These are phyloP conservation scores for Inonotus obliquus DNA, from an alignment of 1,284 basidiomycete species.

Conservation along the genomic window DNA sequence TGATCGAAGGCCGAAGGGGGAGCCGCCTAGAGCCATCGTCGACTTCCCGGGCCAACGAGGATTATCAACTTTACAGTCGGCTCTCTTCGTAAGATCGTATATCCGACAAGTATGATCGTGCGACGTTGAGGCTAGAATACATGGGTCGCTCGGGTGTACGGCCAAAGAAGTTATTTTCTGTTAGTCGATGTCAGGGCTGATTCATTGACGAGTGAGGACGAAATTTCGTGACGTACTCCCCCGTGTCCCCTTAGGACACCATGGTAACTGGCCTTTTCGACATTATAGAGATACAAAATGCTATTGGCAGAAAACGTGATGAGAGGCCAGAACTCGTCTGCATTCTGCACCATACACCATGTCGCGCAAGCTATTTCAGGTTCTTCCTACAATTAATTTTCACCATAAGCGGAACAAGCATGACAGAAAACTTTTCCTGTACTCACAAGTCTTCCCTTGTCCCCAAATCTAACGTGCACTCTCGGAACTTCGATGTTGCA, in stretches of 20 bases:
- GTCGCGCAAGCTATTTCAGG: constrained; percentile 6
- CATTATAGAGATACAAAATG: constrained; percentile 17
- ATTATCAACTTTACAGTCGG: constrained; percentile 1
- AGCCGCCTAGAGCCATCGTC: constrained; percentile 40
- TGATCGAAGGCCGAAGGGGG: constrained; percentile 63
- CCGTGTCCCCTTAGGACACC: constrained; percentile 17
- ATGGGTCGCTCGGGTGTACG: constrained; percentile 13
- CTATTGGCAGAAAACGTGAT: constrained; percentile 10
- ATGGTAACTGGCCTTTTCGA: constrained; percentile 16
- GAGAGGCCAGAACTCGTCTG: constrained; percentile 13
- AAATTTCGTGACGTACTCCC: constrained; percentile 7
- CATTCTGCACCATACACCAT: constrained; percentile 16
- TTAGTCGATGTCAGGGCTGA: not conserved
- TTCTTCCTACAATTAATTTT: constrained; percentile 1
- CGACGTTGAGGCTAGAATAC: constrained; percentile 13
- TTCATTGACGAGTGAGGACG: not conserved
- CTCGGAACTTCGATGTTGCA: constrained; percentile 14
- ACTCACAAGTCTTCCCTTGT: not conserved
- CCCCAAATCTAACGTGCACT: not conserved
- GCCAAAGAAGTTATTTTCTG: constrained; percentile 16
- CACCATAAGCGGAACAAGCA: not conserved
- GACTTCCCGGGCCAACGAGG: constrained; percentile 12
- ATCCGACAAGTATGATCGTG: constrained; percentile 18
- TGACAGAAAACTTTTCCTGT: not conserved
- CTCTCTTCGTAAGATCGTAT: constrained; percentile 11